Percentiles rank a stretch among this genome's conserved stretches.
phyloP scores from a whole-genome alignment of 1,284 basidiomycete species.

The Heterobasidion irregulare region DNA sequence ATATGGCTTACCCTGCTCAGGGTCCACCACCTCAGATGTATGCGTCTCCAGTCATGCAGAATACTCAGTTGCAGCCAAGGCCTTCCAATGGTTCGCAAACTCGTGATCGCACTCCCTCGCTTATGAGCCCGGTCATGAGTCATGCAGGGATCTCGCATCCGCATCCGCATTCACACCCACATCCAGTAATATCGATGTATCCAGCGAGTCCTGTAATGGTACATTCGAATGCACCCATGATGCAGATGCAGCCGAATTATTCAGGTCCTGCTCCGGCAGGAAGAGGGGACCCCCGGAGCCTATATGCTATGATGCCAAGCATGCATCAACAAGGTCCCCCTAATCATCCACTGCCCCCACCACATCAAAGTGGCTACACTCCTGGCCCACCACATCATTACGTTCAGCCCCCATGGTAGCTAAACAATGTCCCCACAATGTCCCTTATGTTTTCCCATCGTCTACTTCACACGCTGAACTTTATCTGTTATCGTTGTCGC shows the following conservation, averaged over 20 bases:
- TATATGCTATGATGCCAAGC: constrained; percentile 15
- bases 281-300: constrained; percentile 17
- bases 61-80: constrained; percentile 26
- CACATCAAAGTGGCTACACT: not conserved
- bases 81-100: constrained; percentile 31
- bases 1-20: constrained; percentile 56
- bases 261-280: constrained; percentile 7
- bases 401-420: constrained; percentile 32
- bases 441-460: constrained; percentile 10
- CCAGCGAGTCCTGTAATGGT: constrained; percentile 59
- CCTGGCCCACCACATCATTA: constrained; percentile 19
- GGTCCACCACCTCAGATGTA: constrained; percentile 41
- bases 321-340: constrained; percentile 11
- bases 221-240: constrained; percentile 32
- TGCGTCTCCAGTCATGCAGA: constrained; percentile 30
- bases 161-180: not conserved
- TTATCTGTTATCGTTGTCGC: constrained; percentile 19
- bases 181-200: constrained; percentile 46
- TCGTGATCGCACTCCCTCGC: constrained; percentile 37
- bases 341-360: not conserved
- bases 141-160: constrained; percentile 26
- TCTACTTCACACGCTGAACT: constrained; percentile 1
- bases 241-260: constrained; percentile 19
- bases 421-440: not conserved
- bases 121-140: constrained; percentile 65